phyloP scores from a whole-genome alignment of 2,329 filamentous ascomycete species.

The Cercospora janseana region DNA sequence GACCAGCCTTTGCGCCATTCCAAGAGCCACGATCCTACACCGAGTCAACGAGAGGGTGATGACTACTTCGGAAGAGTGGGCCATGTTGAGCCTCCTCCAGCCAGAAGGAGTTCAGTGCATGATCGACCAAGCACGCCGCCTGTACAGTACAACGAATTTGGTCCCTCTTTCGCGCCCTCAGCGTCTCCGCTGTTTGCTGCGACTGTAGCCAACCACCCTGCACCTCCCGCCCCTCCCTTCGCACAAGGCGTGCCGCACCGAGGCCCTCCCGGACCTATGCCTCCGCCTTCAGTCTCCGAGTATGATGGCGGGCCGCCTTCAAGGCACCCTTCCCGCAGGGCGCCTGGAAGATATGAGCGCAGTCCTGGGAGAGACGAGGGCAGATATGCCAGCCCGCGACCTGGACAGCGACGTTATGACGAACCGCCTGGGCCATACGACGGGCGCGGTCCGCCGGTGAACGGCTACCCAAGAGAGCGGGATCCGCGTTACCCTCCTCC shows the following conservation, averaged over 20 bases:
- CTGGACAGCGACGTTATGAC: conserved; percentile 14
- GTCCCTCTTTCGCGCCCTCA: conserved; percentile 44
- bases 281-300: conserved; percentile 3
- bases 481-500: conserved; percentile 12
- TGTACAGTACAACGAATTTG: conserved; percentile 25
- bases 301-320: conserved; percentile 23
- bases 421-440: conserved; percentile 9
- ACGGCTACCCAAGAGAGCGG: conserved; percentile 12
- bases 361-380: conserved; percentile 21
- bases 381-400: conserved; percentile 18
- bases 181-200: conserved; percentile 47
- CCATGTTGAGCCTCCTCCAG: conserved; percentile 19
- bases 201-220: conserved; percentile 23
- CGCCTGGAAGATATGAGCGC: conserved; percentile 19
- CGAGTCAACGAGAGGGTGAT: conserved; percentile 36
- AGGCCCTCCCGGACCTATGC: conserved; percentile 8
- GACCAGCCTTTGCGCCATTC: conserved; percentile 41
- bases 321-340: conserved; percentile 22
- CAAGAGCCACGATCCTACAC: conserved; percentile 43
- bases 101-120: conserved; percentile 23
- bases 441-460: conserved; percentile 5
- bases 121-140: conserved; percentile 26
- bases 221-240: conserved; percentile 13
- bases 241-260: conserved; percentile 13
- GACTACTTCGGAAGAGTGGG: conserved; percentile 24